Base-by-base conservation (phyloP, 148 eudicot genomes). In the Rhododendron henanense region DNA sequence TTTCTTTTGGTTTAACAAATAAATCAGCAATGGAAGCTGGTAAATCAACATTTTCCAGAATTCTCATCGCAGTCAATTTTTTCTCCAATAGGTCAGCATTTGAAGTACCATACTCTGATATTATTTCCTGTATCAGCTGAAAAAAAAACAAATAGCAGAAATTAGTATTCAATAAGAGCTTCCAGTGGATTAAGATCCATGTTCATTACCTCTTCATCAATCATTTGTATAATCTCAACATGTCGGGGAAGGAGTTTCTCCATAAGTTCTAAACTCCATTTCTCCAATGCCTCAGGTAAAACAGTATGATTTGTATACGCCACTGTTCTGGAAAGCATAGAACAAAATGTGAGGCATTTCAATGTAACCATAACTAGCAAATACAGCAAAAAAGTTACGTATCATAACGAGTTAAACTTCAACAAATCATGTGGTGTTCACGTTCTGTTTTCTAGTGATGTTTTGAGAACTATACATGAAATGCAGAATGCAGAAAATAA, bases 261-360 rank as follows among this genome's bases (percentile, higher is more conserved):
- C 90, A 96, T 91, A 61, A 95, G 93, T 63, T 95, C 98, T 84
- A 92, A 93, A 88, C 98, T 96, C 99, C 99, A 96, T 90, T 96
- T 96, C 90, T 96, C 99, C 90, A 96, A 87, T 81, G 99, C 99
- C 88, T 96, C 99, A 37, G 99, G 99, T 85, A 96, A 90, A 83
- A 96, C 99, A 25, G 99, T 95, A 87, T 96, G 99, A 88, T 95
- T 96, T 86, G 99, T 95, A 89, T 96, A 96, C 73, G 99, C 99
- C 87, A 96, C 96, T 81, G 98, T 94, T 91, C 99, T 96, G 93
- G 61, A 76, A 86, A 57, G n/a, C 67, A 78, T 75, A 67, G 10
- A 61, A 35, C 44, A 81, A 35, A 69, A 80, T 21, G 45, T 86
- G 67, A 82, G 86, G 81, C 76, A 59, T 57, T 78, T 69, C 39